Base-by-base conservation (phyloP, 106 monocot species). In the Dioscorea dumetorum region DNA sequence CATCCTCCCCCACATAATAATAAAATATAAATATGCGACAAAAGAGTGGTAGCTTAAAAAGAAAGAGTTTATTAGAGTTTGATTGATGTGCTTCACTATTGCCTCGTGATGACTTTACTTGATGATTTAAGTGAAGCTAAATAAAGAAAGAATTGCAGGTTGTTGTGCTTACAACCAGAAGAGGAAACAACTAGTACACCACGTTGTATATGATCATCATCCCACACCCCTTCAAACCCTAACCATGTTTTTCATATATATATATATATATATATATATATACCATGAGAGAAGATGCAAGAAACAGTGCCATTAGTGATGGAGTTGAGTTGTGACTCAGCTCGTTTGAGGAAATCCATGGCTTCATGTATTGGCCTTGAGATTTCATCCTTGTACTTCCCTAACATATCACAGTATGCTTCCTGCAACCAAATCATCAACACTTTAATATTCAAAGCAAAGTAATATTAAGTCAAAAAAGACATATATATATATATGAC, bases 351-450 rank as follows among this genome's bases (percentile, higher is more conserved):
- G 68, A 89, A 89, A 77, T 89, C 84, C 88, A 82, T 82, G 73
- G 84, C 88, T 61, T 89, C 88, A 48, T 89, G 73, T 23, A 89
- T 49, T 1, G 88, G 88, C 77, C 79, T 76, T 22, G 84, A 73
- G n/a, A 89, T 76, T 68, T 89, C 84, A n/a, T 84, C 84, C 50
- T 72, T 69, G 59, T 89, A 89, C 84, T 89, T 89, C 48, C 76
- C 79, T 71, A 89, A 69, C 84, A 89, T 89, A 66, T 89, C 76
- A 48, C 79, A 82, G 72, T 89, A 89, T 0, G 84, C 84, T 67
- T 89, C 84, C 88, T 88, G 33, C 18, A 24, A 16, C 56, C 28
- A 68, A n/a, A 64, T 24, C n/a, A 34, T 33, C 15, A 61, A 58
- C 16, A 15, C 7, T 23, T 5, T 12, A 57, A n/a, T 41, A 41